Evolutionary conservation across 768 basidiomycete genomes (phyloP).

Genomic region (Zangia roseola): DNA sequence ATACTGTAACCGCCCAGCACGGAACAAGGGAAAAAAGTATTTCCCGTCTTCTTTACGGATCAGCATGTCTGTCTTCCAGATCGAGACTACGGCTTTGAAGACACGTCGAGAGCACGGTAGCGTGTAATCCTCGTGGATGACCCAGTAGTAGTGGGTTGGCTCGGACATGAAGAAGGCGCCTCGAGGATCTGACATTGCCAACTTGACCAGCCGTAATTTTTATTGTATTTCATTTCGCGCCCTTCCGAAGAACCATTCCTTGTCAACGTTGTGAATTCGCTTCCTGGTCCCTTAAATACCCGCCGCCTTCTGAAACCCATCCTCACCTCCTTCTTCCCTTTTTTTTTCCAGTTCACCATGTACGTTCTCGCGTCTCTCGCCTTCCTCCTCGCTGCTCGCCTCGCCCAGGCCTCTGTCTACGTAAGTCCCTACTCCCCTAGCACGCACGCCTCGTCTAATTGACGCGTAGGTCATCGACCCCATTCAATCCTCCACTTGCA

Average conservation of each 20-base stretch:
- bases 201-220: constrained; percentile 4
- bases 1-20: no score
- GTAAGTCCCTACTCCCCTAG: constrained; percentile 5
- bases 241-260: background rate
- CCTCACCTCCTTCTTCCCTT: background rate
- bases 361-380: constrained; percentile 11
- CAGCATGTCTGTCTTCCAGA: no score
- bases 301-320: background rate
- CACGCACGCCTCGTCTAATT: background rate
- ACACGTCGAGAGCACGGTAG: background rate
- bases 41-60: no score
- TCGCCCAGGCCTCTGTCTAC: constrained; percentile 18
- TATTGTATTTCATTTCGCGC: constrained; percentile 12
- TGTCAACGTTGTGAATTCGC: constrained; percentile 8
- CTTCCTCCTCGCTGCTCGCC: constrained; percentile 19
- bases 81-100: no score
- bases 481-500: constrained; percentile 41
- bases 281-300: constrained; percentile 30
- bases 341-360: constrained; percentile 12
- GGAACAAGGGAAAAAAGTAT: no score
- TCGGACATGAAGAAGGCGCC: constrained; percentile 27
- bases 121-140: constrained; percentile 19
- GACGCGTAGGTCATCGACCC: constrained; percentile 47
- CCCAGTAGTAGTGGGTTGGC: no score
- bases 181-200: constrained; percentile 1